These are phyloP conservation scores for Penicillium salamii DNA, from an alignment of 495 filamentous ascomycete genomes.

Conservation along the genomic window DNA sequence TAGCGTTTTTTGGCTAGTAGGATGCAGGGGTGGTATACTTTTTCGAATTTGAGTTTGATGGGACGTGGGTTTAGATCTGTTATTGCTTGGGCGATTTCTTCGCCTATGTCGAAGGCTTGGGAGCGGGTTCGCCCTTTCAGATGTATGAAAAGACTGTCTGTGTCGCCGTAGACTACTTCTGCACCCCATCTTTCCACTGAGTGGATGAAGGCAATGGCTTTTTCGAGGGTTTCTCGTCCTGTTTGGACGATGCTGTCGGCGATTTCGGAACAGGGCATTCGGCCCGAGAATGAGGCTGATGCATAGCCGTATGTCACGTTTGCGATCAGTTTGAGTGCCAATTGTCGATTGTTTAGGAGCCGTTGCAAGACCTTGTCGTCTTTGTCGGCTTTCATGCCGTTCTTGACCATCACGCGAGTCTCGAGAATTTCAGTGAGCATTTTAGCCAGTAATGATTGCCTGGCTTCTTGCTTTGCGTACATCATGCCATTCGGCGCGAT, in stretches of 20 bases:
- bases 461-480: constrained; percentile 80
- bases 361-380: constrained; percentile 84
- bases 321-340: constrained; percentile 94
- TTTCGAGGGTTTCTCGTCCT: constrained; percentile 89
- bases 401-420: constrained; percentile 97
- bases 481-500: constrained; percentile 96
- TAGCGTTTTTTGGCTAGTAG: constrained; percentile 97
- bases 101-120: constrained; percentile 87
- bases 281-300: constrained; percentile 88
- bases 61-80: constrained; percentile 90
- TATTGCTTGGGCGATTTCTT: constrained; percentile 86
- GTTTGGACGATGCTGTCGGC: constrained; percentile 98
- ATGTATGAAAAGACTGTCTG: constrained; percentile 92
- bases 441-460: constrained; percentile 88
- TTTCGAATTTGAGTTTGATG: constrained; percentile 96
- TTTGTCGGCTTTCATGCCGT: constrained; percentile 92
- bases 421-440: constrained; percentile 97
- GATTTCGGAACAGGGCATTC: constrained; percentile 98
- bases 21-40: constrained; percentile 93
- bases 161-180: constrained; percentile 97
- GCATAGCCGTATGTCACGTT: constrained; percentile 99
- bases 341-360: constrained; percentile 87
- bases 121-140: constrained; percentile 82
- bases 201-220: constrained; percentile 90
- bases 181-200: constrained; percentile 83